Base-by-base conservation (phyloP, 75 land plant genomes). In the Cryptomeria japonica region DNA sequence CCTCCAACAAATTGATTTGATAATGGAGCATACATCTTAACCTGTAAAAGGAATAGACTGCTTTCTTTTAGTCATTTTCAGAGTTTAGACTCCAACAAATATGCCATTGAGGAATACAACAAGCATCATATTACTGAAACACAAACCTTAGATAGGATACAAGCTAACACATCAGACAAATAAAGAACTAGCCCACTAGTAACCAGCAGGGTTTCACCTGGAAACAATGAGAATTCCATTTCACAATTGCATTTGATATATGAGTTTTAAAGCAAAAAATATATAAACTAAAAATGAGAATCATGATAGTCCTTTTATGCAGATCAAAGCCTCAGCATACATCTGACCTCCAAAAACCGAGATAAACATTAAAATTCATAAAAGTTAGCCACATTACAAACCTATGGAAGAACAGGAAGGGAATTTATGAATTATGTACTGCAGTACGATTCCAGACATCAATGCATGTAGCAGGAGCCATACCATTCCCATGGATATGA, bases 201-300 rank as follows among this genome's bases (percentile, higher is more conserved):
- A 42, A 92, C 97, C 85, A 97, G 88, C 87, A 96, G 91, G 8
- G 93, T 90, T 91, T 97, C 99, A 31, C 97, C 99, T 92, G 82
- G 34, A 58, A 85, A 28, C 22, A 53, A 44, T 14, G 36, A 32
- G 9, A 31, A 47, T 7, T 31, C 12, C 51, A 75, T 38, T 39
- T 46, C 86, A 58, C 22, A 28, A 88, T 32, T 34, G n/a, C 18
- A 36, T n/a, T 36, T 56, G 9, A 32, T 87, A 87, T 31, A 42
- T 41, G 10, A 49, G n/a, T 39, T 88, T n/a, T 25, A 64, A 25
- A 22, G 2, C 38, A 55, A 80, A 49, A 8, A 44, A 51, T 87
- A 55, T 34, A 12, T 32, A 73, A 73, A 73, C 14, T 10, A 22
- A 73, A 73, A 73, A 32, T 28, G 47, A 82, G 49, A 85, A 56